Evolutionary conservation across 2,329 filamentous ascomycete species (phyloP), one percentile per base, ranked within the genome.

Genomic region (Sclerotinia minor): DNA sequence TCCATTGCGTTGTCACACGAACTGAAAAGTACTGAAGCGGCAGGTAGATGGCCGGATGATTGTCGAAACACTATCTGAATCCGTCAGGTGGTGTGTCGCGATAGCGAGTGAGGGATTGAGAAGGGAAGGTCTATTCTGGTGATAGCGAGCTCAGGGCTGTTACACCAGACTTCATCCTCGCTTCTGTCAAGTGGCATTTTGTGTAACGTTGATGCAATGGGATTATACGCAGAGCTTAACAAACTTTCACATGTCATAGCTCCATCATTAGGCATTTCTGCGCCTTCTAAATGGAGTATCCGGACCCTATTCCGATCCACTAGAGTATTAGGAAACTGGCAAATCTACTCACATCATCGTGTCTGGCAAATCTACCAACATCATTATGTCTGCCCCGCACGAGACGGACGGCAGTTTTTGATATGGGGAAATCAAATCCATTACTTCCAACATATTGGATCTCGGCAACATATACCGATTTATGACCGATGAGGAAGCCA

Each of bases 401-500:
- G 26, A 35, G 26, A 63, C 26, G 29, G 21, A 47, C 35, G 58
- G 29, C 21, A 21, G 19, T 50, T 45, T 45, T 15, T 50, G 58
- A 60, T 19, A 61, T n/a, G 2, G 26, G 26, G 8, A 50, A 50
- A 50, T 26, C 13, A n/a, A 38, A 24, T 32, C 15, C 32, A 9
- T 24, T 53, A 1, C 21, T 19, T 13, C 11, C 17, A 63, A 35
- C 35, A 29, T 67, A 64, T 26, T 32, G 26, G 21, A 26, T 38
- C 15, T 64, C 29, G 21, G 26, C 52, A 64, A 29, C 54, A 35
- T 54, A 59, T 67, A 26, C 45, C 65, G 63, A 64, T 41, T 13
- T 55, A 61, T 57, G n/a, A 19, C 63, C 49, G 41, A 69, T 13
- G 35, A 59, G 24, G 50, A 38, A 13, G 11, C 8, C 3, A 32